phyloP scores from a whole-genome alignment of 176 grass and related monocot genomes.

The Musa beccarii region DNA sequence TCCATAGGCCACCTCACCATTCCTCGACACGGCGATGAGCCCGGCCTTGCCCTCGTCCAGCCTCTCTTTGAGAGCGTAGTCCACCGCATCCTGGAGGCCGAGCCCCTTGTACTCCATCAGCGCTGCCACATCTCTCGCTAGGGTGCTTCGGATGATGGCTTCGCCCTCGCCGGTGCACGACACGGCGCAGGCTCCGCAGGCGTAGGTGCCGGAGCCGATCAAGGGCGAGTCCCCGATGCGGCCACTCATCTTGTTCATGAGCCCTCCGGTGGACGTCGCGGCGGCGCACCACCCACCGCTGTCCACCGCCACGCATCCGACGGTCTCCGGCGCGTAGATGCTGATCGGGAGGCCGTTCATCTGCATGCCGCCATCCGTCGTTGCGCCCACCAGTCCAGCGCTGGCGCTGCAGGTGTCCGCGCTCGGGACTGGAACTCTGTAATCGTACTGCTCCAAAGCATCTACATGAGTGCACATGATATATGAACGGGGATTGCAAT shows the following conservation, averaged over 20 bases:
- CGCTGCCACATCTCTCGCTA: conserved; percentile 73
- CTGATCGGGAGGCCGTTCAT: conserved; percentile 93
- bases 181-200: conserved; percentile 52
- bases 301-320: conserved; percentile 76
- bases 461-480: too few species aligned
- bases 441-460: conserved; percentile 40
- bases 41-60: conserved; percentile 63
- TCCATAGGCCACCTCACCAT: conserved; percentile 51
- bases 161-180: conserved; percentile 93
- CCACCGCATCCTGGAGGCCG: conserved; percentile 56
- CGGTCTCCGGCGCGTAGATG: conserved; percentile 93
- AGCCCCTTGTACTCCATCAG: conserved; percentile 88
- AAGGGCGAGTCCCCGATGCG: conserved; percentile 88
- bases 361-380: conserved; percentile 23
- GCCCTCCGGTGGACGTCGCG: conserved; percentile 70
- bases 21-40: conserved; percentile 57
- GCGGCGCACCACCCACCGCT: conserved; percentile 33
- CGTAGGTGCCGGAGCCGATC: conserved; percentile 79
- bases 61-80: conserved; percentile 60
- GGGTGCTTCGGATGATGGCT: conserved; percentile 80
- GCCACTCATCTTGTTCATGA: conserved; percentile 92
- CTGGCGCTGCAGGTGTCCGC: conserved; percentile 46
- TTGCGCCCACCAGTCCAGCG: conserved; percentile 4
- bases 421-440: conserved; percentile 46
- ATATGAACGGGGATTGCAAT: too few species aligned